Base-by-base conservation (phyloP, 2,329 filamentous ascomycete species). In the Curvularia spicifera region DNA sequence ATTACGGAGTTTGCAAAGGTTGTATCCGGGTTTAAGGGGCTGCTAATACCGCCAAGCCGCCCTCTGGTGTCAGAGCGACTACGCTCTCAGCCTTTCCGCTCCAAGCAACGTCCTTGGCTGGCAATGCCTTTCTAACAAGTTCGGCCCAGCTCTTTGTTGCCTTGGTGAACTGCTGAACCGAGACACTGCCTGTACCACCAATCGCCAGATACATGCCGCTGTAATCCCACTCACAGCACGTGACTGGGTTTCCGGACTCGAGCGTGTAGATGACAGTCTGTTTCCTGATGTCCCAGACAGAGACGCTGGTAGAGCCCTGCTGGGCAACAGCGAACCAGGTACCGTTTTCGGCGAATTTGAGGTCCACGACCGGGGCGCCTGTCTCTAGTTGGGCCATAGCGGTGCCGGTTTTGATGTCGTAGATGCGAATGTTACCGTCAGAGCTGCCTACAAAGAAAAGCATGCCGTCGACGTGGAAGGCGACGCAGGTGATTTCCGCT, bases 381-480 rank as follows among this genome's bases (percentile, higher is more conserved):
- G 82, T 78, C 7, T 83, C 81, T 76, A 96, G 97, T 54, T 86
- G 87, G 28, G 91, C 91, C 28, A 91, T 91, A 65, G 87, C 84
- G 59, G 89, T 85, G 37, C 93, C 89, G 0, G 86, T 90, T 77
- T 90, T 93, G 66, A 93, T 89, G 78, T 97, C 91, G 79, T 91
- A 98, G 52, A 99, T 85, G 76, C 93, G 91, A 75, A 99, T 90
- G 57, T 92, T 87, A 44, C 92, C 92, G 48, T 89, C 84, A 9
- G 81, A 81, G n/a, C 90, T 91, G 62, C 94, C 95, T 2, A 89
- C 90, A 39, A 92, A 94, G 68, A 98, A 87, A 5, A 99, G 84
- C 74, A 97, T 91, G n/a, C 95, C 95, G 73, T 99, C 95, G 6
- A 96, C 95, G 75, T 99, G 95, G 84, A 99, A 98, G 33, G 89